Percentiles rank a stretch among this genome's conserved stretches.
phyloP scores from a whole-genome alignment of 2,329 filamentous ascomycete species.

The Fusarium chuoi region DNA sequence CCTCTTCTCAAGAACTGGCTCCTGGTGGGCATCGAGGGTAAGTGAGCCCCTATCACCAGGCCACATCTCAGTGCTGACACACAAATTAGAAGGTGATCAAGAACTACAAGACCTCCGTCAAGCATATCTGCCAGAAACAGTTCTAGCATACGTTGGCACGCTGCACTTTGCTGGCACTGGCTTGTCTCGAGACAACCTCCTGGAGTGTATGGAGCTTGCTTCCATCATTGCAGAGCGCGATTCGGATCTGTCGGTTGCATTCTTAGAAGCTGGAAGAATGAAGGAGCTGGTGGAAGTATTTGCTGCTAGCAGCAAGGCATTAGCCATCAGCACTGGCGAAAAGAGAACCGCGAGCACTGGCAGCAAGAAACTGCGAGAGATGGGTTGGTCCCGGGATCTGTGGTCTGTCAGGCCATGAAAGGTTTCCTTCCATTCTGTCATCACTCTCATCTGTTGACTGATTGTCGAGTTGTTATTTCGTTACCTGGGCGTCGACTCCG shows the following conservation, averaged over 20 bases:
- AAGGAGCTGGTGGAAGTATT: constrained; percentile 80
- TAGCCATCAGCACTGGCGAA: constrained; percentile 66
- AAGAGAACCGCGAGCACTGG: constrained; percentile 61
- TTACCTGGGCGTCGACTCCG: constrained; percentile 26
- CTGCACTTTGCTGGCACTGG: constrained; percentile 82
- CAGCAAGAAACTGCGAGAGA: constrained; percentile 69
- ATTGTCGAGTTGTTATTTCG: neutral
- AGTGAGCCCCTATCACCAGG: constrained; percentile 29
- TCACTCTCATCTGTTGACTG: neutral
- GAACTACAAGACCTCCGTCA: constrained; percentile 75
- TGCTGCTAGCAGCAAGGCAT: constrained; percentile 79
- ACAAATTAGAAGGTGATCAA: constrained; percentile 62
- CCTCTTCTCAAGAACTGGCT: constrained; percentile 75
- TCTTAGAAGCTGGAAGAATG: constrained; percentile 74
- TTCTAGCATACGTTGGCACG: constrained; percentile 84
- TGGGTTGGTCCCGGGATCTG: constrained; percentile 71
- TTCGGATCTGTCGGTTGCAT: constrained; percentile 72
- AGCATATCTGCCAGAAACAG: constrained; percentile 84
- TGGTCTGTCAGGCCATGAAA: constrained; percentile 62
- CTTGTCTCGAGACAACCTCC: constrained; percentile 78
- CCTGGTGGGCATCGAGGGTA: constrained; percentile 64
- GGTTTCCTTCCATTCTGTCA: neutral
- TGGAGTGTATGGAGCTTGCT: constrained; percentile 89
- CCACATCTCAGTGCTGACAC: constrained; percentile 16
- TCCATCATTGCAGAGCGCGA: constrained; percentile 77